These are phyloP conservation scores for Dactylonectria estremocensis DNA, from an alignment of 2,329 filamentous ascomycete genomes.

Conservation along the genomic window DNA sequence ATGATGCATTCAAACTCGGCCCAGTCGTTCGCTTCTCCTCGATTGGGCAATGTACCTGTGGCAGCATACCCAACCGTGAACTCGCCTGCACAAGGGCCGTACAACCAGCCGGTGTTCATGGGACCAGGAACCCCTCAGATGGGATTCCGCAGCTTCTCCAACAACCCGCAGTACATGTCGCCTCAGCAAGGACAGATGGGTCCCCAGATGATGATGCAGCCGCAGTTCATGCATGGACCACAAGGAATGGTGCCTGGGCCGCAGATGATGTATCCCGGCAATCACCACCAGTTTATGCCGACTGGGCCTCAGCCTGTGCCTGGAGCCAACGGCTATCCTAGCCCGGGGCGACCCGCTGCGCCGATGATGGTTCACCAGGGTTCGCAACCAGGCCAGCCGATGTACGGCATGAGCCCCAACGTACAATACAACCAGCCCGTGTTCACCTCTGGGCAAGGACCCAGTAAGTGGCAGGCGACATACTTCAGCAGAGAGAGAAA, in stretches of 20 bases:
- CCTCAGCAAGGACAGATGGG: slow-evolving; percentile 81
- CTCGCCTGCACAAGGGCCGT: slow-evolving; percentile 79
- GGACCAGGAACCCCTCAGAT: slow-evolving; percentile 80
- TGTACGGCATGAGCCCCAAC: slow-evolving; percentile 82
- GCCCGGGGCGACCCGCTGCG: slow-evolving; percentile 83
- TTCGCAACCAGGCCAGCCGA: slow-evolving; percentile 89
- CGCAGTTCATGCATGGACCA: slow-evolving; percentile 82
- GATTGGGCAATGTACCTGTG: slow-evolving; percentile 79
- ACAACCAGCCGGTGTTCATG: slow-evolving; percentile 81
- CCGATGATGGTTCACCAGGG: slow-evolving; percentile 96
- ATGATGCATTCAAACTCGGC: slow-evolving; percentile 91
- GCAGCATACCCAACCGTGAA: slow-evolving; percentile 78
- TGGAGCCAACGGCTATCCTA: slow-evolving; percentile 86
- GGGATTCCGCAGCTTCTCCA: slow-evolving; percentile 79
- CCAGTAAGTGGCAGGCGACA: slow-evolving; percentile 73
- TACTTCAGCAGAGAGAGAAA: slow-evolving; percentile 33
- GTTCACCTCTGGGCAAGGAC: slow-evolving; percentile 79
- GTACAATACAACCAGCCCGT: slow-evolving; percentile 83
- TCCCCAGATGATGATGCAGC: slow-evolving; percentile 86
- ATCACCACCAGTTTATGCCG: slow-evolving; percentile 76
- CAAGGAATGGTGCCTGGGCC: slow-evolving; percentile 78
- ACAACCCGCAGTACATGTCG: slow-evolving; percentile 78
- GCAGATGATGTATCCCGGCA: slow-evolving; percentile 87
- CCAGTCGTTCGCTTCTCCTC: slow-evolving; percentile 89
- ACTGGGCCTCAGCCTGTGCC: slow-evolving; percentile 72